Evolutionary conservation across 306 rosid species (phyloP).

Genomic region (Malus fusca): DNA sequence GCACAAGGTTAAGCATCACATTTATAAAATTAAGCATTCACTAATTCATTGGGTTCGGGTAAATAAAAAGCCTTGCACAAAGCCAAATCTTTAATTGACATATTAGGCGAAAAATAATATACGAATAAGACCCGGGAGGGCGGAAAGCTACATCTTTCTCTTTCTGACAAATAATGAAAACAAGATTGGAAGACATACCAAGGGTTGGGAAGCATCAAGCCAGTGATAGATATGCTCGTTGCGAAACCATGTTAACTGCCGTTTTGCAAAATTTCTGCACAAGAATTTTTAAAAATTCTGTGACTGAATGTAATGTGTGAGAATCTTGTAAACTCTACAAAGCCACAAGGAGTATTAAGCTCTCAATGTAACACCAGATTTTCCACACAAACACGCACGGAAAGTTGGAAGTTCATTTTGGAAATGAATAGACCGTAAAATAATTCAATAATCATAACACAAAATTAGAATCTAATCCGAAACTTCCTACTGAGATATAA

Average conservation of each 20-base stretch:
- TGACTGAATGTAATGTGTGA: background rate
- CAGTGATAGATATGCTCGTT: slow-evolving; percentile 80
- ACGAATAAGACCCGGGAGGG: background rate
- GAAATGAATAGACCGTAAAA: background rate
- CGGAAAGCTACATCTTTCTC: background rate
- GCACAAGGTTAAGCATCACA: background rate
- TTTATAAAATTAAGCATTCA: background rate
- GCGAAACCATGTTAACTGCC: slow-evolving; percentile 89
- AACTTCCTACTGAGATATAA: background rate
- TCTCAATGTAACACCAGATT: background rate
- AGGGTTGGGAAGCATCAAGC: slow-evolving; percentile 89
- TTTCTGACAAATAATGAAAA: background rate
- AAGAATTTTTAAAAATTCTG: background rate
- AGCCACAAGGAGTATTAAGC: background rate
- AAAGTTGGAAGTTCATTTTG: background rate
- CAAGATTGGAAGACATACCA: slow-evolving; percentile 37
- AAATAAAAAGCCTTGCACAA: background rate
- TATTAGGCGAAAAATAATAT: background rate
- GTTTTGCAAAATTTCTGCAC: slow-evolving; percentile 86
- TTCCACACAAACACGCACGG: background rate
- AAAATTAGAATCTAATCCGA: background rate
- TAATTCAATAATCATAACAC: too few relatives aligned
- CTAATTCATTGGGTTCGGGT: background rate
- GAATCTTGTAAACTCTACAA: slow-evolving; percentile 2
- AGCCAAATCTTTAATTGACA: background rate